phyloP scores from a whole-genome alignment of 2,329 filamentous ascomycete species.

The Ophiocordyceps unilateralis region DNA sequence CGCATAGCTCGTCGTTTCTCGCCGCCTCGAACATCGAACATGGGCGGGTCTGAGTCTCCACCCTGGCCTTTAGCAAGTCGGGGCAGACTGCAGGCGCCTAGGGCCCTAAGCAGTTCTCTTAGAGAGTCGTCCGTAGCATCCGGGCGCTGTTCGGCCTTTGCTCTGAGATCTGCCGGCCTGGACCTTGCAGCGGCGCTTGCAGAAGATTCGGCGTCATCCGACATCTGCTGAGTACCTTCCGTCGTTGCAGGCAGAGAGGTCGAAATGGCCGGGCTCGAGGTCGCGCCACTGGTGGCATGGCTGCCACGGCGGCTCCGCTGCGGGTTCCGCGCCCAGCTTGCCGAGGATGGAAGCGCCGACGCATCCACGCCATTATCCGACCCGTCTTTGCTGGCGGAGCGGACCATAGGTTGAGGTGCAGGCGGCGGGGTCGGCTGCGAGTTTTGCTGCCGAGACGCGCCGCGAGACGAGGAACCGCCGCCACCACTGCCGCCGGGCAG shows the following conservation, averaged over 20 bases:
- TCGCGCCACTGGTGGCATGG: conserved; percentile 62
- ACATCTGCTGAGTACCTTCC: conserved; percentile 29
- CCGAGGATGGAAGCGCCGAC: conserved; percentile 81
- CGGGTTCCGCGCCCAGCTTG: conserved; percentile 72
- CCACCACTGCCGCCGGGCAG: conserved; percentile 25
- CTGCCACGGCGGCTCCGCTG: conserved; percentile 56
- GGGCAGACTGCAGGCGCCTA: conserved; percentile 19
- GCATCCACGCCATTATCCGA: conserved; percentile 57
- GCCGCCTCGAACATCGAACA: conserved; percentile 72
- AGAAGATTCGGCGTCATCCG: conserved; percentile 13
- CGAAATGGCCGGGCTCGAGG: conserved; percentile 66
- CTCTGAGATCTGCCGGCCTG: conserved; percentile 4
- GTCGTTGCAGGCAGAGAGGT: conserved; percentile 35
- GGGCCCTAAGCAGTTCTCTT: conserved; percentile 17
- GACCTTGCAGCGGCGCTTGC: conserved; percentile 7
- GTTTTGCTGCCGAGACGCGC: conserved; percentile 33
- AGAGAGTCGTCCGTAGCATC: conserved; percentile 11
- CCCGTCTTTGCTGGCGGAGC: conserved; percentile 63
- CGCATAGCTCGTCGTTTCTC: conserved; percentile 64
- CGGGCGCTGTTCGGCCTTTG: not conserved
- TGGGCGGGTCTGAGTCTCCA: conserved; percentile 35
- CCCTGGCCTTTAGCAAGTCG: conserved; percentile 3
- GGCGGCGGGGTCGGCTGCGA: conserved; percentile 20
- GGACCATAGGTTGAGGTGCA: conserved; percentile 47
- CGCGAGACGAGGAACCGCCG: conserved; percentile 32